phyloP scores from a whole-genome alignment of 805 yeast species.

The Hyphopichia homilentoma region DNA sequence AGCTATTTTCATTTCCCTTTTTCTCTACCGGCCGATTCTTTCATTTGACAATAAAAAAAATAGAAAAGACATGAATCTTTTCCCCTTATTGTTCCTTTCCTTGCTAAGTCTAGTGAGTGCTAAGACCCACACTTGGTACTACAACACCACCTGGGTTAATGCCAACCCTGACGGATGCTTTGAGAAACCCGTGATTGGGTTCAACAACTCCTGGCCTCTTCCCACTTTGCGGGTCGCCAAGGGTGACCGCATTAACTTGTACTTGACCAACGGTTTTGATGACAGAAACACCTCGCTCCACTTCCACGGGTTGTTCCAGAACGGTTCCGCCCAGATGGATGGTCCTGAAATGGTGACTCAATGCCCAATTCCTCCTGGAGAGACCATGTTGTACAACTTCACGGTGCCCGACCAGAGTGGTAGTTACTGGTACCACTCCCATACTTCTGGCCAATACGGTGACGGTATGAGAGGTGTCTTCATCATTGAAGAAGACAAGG shows the following conservation, averaged over 20 bases:
- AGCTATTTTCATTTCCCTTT: neutral
- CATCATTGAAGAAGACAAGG: constrained; percentile 64
- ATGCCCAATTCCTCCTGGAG: constrained; percentile 87
- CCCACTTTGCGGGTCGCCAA: constrained; percentile 74
- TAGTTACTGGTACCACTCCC: constrained; percentile 97
- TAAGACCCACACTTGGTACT: constrained; percentile 59
- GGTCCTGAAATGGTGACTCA: constrained; percentile 88
- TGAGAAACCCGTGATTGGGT: constrained; percentile 58
- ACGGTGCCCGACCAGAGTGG: constrained; percentile 83
- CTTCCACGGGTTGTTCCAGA: constrained; percentile 91
- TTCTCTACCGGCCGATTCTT: constrained; percentile 1
- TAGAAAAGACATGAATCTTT: constrained; percentile 11
- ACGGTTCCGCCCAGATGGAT: constrained; percentile 75
- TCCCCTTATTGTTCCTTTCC: constrained; percentile 10
- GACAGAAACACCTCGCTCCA: constrained; percentile 76
- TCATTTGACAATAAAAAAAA: constrained; percentile 1
- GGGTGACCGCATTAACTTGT: constrained; percentile 74
- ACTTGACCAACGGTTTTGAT: constrained; percentile 73
- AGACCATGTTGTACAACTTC: constrained; percentile 77
- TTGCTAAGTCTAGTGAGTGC: constrained; percentile 20
- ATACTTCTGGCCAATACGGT: constrained; percentile 83
- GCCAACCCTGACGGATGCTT: constrained; percentile 66
- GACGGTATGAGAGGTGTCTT: constrained; percentile 87
- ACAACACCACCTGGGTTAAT: constrained; percentile 62
- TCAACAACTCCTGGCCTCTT: constrained; percentile 78